A percentile compares a stretch with the other conserved stretches of the same genome.
phyloP scores from a whole-genome alignment of 169 alveolate species.

The Ichthyophthirius multifiliis region DNA sequence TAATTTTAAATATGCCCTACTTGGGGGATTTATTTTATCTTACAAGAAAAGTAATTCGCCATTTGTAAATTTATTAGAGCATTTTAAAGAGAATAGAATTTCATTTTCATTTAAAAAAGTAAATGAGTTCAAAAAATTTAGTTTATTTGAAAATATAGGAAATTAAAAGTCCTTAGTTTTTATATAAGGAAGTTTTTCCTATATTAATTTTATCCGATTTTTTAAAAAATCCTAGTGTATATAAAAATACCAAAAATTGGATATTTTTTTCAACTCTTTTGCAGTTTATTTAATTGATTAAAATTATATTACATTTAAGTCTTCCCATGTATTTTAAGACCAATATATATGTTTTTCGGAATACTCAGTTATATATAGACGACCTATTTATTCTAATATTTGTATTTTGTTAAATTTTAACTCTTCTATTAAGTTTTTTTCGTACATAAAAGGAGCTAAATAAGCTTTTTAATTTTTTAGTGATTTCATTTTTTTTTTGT shows the following conservation, averaged over 20 bases:
- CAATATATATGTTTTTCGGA: not conserved
- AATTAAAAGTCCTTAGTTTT: not conserved
- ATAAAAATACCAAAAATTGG: not conserved
- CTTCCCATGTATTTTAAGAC: not conserved
- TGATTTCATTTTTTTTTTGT: no score
- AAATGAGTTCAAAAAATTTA: not conserved
- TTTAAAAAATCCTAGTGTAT: not conserved
- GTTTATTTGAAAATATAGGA: not conserved
- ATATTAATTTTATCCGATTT: not conserved
- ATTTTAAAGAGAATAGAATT: not conserved
- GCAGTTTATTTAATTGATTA: not conserved
- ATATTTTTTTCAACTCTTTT: not conserved
- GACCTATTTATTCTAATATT: not conserved
- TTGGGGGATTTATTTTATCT: conserved; percentile 3
- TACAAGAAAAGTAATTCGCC: not conserved
- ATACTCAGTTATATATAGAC: not conserved
- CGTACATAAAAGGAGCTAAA: not conserved
- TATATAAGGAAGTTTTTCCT: not conserved
- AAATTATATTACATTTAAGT: not conserved
- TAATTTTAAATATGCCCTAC: not conserved
- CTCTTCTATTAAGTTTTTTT: not conserved
- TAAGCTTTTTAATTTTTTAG: not conserved
- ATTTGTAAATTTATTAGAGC: not conserved
- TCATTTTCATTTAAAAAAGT: not conserved
- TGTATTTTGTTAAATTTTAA: not conserved